A percentile compares a stretch with the other conserved stretches of the same genome.
Evolutionary conservation across 352 stramenopile species (phyloP).

Genomic region (Pythium graminicola): DNA sequence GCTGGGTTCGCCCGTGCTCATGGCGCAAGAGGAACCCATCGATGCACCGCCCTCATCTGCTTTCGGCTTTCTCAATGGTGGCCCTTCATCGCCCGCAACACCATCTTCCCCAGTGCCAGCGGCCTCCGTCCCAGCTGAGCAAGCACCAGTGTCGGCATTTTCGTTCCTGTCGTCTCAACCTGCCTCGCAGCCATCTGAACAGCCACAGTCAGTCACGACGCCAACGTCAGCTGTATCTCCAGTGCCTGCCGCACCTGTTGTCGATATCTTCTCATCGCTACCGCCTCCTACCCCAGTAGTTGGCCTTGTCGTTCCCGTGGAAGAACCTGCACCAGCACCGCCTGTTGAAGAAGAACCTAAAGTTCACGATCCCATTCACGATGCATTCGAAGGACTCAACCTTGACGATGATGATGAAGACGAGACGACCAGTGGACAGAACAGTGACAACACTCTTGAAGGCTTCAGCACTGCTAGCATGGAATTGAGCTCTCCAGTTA

Average conservation of each 20-base stretch:
- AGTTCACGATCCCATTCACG: constrained; percentile 62
- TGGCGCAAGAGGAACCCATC: constrained; percentile 19
- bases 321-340: neutral
- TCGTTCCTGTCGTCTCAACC: constrained; percentile 32
- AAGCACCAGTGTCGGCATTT: constrained; percentile 39
- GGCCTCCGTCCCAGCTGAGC: neutral
- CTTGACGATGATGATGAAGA: constrained; percentile 36
- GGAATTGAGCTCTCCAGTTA: constrained; percentile 9
- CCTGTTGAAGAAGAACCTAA: constrained; percentile 25
- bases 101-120: constrained; percentile 3
- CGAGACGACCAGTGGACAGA: constrained; percentile 22
- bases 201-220: constrained; percentile 17
- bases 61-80: constrained; percentile 34
- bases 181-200: constrained; percentile 14
- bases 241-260: constrained; percentile 4
- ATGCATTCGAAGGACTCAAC: constrained; percentile 68
- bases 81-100: constrained; percentile 1
- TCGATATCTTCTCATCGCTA: constrained; percentile 55
- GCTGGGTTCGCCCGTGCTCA: constrained; percentile 32
- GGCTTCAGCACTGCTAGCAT: constrained; percentile 17
- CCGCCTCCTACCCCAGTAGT: constrained; percentile 36
- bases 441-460: constrained; percentile 16
- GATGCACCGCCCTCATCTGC: constrained; percentile 28
- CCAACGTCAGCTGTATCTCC: constrained; percentile 14
- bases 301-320: constrained; percentile 9